These are phyloP conservation scores for Fusarium sp. DNA, from an alignment of 2,329 filamentous ascomycete species.

Conservation along the genomic window DNA sequence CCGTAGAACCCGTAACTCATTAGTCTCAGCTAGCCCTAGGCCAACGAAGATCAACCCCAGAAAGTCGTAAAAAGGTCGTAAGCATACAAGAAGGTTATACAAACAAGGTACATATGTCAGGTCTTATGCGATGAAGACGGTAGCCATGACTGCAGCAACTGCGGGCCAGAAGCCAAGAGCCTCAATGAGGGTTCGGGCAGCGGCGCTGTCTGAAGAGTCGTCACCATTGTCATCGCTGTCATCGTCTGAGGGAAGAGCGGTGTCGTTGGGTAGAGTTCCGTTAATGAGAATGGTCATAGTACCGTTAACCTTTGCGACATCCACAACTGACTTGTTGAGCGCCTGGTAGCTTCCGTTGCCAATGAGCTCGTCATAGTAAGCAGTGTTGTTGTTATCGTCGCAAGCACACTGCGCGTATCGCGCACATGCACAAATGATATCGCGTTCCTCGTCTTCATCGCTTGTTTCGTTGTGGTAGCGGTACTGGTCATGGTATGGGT, in stretches of 20 bases:
- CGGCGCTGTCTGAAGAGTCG: conserved; percentile 41
- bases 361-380: conserved; percentile 72
- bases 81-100: conserved; percentile 30
- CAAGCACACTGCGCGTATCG: conserved; percentile 68
- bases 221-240: conserved; percentile 42
- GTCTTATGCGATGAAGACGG: conserved; percentile 59
- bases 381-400: conserved; percentile 73
- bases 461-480: conserved; percentile 64
- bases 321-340: conserved; percentile 73
- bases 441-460: conserved; percentile 53
- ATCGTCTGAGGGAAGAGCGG: conserved; percentile 61
- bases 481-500: conserved; percentile 60
- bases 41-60: not conserved
- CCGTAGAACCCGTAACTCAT: conserved; percentile 15
- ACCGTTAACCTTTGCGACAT: conserved; percentile 71
- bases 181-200: conserved; percentile 50
- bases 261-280: conserved; percentile 81
- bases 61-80: conserved; percentile 28
- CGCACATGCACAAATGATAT: conserved; percentile 66
- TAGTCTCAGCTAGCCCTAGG: not conserved
- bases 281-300: conserved; percentile 77
- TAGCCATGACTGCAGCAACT: conserved; percentile 57
- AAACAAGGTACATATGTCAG: not conserved
- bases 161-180: conserved; percentile 65
- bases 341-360: conserved; percentile 71